phyloP scores from a whole-genome alignment of 2,329 filamentous ascomycete genomes.

The Colletotrichum lindemuthianum region DNA sequence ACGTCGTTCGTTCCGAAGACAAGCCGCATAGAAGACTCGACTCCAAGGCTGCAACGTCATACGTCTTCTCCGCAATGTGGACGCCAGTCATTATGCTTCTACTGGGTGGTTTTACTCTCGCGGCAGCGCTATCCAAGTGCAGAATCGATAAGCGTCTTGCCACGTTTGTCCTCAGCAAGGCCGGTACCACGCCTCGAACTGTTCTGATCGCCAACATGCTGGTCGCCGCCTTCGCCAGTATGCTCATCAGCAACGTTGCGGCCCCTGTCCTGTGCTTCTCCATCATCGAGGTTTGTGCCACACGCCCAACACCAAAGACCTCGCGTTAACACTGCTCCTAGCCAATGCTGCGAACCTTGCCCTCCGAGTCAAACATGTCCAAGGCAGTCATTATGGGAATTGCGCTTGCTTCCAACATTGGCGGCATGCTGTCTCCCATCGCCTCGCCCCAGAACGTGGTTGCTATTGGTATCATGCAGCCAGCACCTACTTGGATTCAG shows the following conservation, averaged over 20 bases:
- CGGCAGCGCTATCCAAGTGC: constrained; percentile 94
- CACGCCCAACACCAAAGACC: background rate
- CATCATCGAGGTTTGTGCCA: constrained; percentile 82
- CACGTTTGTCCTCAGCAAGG: constrained; percentile 95
- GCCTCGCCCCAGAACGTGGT: constrained; percentile 98
- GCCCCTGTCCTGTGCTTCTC: constrained; percentile 97
- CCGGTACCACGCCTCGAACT: constrained; percentile 87
- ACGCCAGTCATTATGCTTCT: constrained; percentile 98
- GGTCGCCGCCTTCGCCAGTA: constrained; percentile 95
- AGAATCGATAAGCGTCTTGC: constrained; percentile 98
- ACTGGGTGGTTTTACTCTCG: constrained; percentile 94
- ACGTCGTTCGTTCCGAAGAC: constrained; percentile 82
- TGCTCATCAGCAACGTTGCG: constrained; percentile 99
- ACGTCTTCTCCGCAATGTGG: constrained; percentile 97
- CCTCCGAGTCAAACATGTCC: constrained; percentile 89
- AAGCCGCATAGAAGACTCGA: constrained; percentile 65
- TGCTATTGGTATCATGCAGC: constrained; percentile 93
- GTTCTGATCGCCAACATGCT: constrained; percentile 99
- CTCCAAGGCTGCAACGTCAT: constrained; percentile 83
- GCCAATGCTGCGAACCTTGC: constrained; percentile 93
- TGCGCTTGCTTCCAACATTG: constrained; percentile 93
- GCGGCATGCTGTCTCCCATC: constrained; percentile 95
- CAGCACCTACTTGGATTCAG: constrained; percentile 88
- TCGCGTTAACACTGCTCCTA: constrained; percentile 47
- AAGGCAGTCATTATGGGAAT: constrained; percentile 96